Conservation (phyloP, 768 basidiomycete genomes). For the Lepiota venenata region DNA sequence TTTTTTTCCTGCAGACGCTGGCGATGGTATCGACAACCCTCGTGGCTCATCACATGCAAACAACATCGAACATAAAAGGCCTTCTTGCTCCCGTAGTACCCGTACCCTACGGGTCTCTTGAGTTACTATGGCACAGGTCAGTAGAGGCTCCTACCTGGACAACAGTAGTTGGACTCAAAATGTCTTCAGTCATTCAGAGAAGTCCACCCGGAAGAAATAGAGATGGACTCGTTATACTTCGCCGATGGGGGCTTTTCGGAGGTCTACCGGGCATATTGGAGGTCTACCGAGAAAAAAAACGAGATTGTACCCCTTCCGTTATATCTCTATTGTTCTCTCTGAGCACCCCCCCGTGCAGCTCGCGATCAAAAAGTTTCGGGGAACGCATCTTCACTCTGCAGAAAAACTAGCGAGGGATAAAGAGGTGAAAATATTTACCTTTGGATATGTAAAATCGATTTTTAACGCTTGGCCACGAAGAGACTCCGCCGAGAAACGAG, state of each 20-base stretch:
- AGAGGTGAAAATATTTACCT: neutral
- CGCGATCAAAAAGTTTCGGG: conserved; percentile 2
- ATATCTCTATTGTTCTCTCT: neutral
- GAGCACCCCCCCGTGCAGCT: neutral
- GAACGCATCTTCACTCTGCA: neutral
- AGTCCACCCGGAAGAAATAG: neutral
- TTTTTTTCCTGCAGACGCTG: neutral
- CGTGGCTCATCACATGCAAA: no score
- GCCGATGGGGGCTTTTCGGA: neutral
- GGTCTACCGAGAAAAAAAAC: neutral
- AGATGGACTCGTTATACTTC: neutral
- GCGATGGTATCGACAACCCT: no score
- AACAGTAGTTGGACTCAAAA: neutral
- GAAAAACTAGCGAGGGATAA: neutral
- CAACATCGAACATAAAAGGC: no score
- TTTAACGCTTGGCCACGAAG: neutral
- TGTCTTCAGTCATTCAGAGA: neutral
- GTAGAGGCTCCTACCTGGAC: no score
- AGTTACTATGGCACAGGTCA: no score
- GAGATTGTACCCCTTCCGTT: neutral
- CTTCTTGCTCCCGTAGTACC: no score
- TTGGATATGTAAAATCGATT: neutral
- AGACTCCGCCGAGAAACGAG: neutral
- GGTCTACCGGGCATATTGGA: neutral
- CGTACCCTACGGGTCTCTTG: no score